Evolutionary conservation across 306 rosid species (phyloP), one percentile per base, ranked within the genome.

Genomic region (Castanea mollissima): DNA sequence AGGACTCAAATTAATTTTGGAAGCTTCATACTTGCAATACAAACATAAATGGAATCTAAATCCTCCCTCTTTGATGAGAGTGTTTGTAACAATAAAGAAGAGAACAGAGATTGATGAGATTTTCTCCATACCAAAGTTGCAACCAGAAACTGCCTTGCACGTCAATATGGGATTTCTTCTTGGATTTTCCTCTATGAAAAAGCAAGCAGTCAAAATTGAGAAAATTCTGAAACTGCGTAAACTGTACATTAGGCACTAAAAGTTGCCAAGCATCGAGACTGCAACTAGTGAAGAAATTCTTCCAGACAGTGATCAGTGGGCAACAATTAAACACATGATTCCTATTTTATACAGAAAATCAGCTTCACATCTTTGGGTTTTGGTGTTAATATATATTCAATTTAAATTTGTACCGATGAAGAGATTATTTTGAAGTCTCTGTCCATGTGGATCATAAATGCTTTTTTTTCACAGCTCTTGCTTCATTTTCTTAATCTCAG

Each of bases 401-500:
- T 59, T 49, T 59, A 23, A 59, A 59, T 59, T 23, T 59, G 65
- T 10, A 59, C 4, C 18, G 14, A 4, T 59, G 16, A 64, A 64
- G 70, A 32, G 70, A 16, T 27, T 15, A 64, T 32, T 15, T 29
- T 14, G 6, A 16, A 64, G 70, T 31, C 21, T 64, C 46, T 29
- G 18, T 64, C 70, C 70, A 64, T 31, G 46, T 16, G 20, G 44
- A 64, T 18, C 70, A 64, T 64, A 41, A 8, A 64, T 31, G 21
- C 41, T 16, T 64, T 32, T 64, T 55, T 55, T 59, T 23, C 65
- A 59, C 27, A 5, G 18, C 46, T 16, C 70, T 31, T 64, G 14
- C 70, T 64, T 64, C 70, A 16, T 64, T 64, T 64, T 64, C 21
- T 64, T 29, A 64, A 64, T 64, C 70, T 64, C 41, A 31, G 41